A percentile compares a stretch with the other conserved stretches of the same genome.
Evolutionary conservation across 148 eudicot species (phyloP).

Genomic region (Amaranthus hypochondriacus): DNA sequence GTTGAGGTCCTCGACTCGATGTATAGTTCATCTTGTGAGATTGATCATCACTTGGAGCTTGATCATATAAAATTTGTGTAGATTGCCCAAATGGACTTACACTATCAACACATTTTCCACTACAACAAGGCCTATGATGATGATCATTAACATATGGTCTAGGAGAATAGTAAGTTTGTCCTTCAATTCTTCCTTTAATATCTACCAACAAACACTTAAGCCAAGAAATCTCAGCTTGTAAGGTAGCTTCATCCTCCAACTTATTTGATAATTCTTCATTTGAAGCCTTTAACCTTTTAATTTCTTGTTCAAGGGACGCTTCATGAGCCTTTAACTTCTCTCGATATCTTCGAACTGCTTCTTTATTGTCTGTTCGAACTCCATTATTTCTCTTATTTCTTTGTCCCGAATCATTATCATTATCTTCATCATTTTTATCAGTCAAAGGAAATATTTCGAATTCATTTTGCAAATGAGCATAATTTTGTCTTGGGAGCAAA

Average conservation of each 20-base stretch:
- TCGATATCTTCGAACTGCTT: constrained; percentile 78
- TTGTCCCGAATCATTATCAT: constrained; percentile 48
- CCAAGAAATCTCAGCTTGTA: constrained; percentile 66
- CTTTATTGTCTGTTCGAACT: constrained; percentile 67
- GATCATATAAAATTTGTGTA: neutral
- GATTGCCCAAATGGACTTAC: neutral
- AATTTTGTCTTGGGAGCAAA: constrained; percentile 32
- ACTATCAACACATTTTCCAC: neutral
- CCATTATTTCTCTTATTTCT: constrained; percentile 32
- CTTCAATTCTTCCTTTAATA: constrained; percentile 71
- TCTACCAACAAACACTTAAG: constrained; percentile 80
- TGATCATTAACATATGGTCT: neutral
- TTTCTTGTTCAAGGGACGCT: constrained; percentile 61
- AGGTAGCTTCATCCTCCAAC: constrained; percentile 48
- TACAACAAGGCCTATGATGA: neutral
- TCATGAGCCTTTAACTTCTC: constrained; percentile 66
- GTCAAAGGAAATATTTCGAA: constrained; percentile 28
- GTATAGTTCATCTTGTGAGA: neutral
- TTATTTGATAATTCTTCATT: constrained; percentile 62
- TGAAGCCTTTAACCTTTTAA: constrained; percentile 49
- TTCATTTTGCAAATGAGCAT: constrained; percentile 58
- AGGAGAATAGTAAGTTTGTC: constrained; percentile 60
- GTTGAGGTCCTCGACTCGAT: neutral
- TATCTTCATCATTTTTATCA: constrained; percentile 33
- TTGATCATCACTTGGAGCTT: neutral